phyloP scores from a whole-genome alignment of 169 alveolate species.

The Eimeria maxima region DNA sequence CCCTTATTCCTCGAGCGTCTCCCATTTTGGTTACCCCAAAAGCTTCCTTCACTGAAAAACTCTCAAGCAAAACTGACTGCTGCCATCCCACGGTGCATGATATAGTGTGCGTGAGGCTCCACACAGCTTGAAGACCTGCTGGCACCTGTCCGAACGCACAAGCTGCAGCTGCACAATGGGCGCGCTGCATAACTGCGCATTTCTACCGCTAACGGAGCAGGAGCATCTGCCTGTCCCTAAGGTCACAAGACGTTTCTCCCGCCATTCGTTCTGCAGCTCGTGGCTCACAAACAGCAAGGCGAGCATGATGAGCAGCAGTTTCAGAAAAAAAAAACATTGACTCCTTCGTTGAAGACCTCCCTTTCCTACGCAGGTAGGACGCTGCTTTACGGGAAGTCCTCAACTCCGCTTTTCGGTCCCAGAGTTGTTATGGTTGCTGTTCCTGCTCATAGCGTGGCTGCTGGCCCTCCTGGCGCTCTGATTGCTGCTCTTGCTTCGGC shows the following conservation, averaged over 20 bases:
- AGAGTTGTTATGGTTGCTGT: background rate
- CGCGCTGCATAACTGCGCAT: background rate
- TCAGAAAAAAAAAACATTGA: background rate
- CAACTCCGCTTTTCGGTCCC: background rate
- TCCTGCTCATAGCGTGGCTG: background rate
- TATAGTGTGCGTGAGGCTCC: too few relatives aligned
- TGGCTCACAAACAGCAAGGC: background rate
- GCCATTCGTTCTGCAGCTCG: background rate
- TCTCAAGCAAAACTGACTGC: background rate
- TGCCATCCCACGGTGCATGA: background rate
- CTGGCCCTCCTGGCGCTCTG: background rate
- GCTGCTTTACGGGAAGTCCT: too few relatives aligned
- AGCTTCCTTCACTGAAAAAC: background rate
- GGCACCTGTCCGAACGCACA: too few relatives aligned
- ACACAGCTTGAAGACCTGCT: too few relatives aligned
- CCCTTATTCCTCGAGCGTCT: background rate
- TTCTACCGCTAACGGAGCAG: background rate
- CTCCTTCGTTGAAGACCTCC: background rate
- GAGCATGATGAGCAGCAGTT: background rate
- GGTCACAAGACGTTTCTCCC: background rate
- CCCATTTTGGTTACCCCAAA: background rate
- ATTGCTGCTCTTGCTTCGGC: background rate
- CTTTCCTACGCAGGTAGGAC: too few relatives aligned
- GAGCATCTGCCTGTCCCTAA: background rate
- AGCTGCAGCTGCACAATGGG: background rate